These are phyloP conservation scores for Sisymbrium irio DNA, from an alignment of 345 rosid species.

Conservation along the genomic window DNA sequence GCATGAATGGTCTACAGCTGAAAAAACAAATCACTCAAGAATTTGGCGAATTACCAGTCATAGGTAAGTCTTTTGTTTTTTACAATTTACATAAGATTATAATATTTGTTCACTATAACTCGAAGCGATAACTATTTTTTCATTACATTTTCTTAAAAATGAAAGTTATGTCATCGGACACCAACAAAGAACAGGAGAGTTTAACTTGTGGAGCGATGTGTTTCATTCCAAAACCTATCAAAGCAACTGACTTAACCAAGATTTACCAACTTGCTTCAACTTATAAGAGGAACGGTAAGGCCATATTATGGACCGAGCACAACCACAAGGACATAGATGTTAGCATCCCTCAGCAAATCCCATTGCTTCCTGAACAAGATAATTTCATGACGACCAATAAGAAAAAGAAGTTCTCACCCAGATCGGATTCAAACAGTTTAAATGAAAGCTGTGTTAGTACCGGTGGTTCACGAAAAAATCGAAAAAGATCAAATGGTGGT, in stretches of 20 bases:
- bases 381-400: conserved; percentile 8
- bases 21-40: conserved; percentile 43
- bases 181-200: conserved; percentile 42
- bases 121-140: neutral
- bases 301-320: conserved; percentile 3
- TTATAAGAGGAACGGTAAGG: conserved; percentile 38
- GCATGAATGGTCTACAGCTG: conserved; percentile 62
- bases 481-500: neutral
- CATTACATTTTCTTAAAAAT: neutral
- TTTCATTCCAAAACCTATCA: conserved; percentile 61
- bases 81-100: neutral
- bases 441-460: neutral
- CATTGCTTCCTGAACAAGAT: conserved; percentile 12
- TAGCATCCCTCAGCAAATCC: conserved; percentile 15
- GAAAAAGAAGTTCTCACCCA: conserved; percentile 3
- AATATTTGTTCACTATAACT: neutral
- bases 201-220: conserved; percentile 58
- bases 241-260: conserved; percentile 43
- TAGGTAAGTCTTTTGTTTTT: conserved; percentile 41
- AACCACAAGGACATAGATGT: conserved; percentile 13
- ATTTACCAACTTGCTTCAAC: conserved; percentile 53
- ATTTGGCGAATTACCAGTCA: conserved; percentile 53
- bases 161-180: conserved; percentile 74
- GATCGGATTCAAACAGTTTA: conserved; percentile 1
- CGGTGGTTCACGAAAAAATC: conserved; percentile 18